Base-by-base conservation (phyloP, 441 rosid species). In the Aquilaria agallochum region DNA sequence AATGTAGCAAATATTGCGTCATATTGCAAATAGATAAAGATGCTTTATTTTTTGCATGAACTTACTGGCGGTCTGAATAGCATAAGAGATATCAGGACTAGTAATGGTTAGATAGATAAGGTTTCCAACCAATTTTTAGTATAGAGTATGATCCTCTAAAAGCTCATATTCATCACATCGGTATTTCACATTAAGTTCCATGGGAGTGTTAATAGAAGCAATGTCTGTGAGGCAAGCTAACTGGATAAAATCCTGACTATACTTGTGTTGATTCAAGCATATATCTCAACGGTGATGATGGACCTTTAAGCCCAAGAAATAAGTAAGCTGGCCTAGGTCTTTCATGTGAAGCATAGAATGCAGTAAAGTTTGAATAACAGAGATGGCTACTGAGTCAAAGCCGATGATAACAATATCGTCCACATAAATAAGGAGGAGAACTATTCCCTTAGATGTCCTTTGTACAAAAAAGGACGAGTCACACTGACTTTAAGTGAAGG, bases 101-200 rank as follows among this genome's bases (percentile, higher is more conserved):
- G 51, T 65, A 27, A 57, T 57, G 13, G 14, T 59, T 4, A 59
- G 32, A n/a, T 59, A 70, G 6, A 58, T 47, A 0, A 64, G 47
- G 7, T 47, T 65, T 2, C 62, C 30, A 9, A 69, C 60, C 0
- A 70, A 12, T 11, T 30, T 65, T 31, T 48, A 2, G 59, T 53
- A 55, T 12, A 64, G 4, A 1, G 20, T 40, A 2, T 57, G 62
- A 60, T 54, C 4, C 36, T 6, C 27, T 20, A 20, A 11, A 1
- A 50, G 15, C 9, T 53, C 13, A 0, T 15, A 40, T 5, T 49
- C 15, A 3, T 42, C 55, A 27, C 0, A 2, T 27, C 0, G 20
- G 20, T 63, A 60, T 27, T 69, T 69, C 0, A 49, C 13, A 4
- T 57, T 62, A 2, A 57, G 13, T 56, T 61, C 46, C 11, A 60